A percentile compares a stretch with the other conserved stretches of the same genome.
Evolutionary conservation across 1,284 basidiomycete genomes (phyloP).

Genomic region (Ustilago crameri): DNA sequence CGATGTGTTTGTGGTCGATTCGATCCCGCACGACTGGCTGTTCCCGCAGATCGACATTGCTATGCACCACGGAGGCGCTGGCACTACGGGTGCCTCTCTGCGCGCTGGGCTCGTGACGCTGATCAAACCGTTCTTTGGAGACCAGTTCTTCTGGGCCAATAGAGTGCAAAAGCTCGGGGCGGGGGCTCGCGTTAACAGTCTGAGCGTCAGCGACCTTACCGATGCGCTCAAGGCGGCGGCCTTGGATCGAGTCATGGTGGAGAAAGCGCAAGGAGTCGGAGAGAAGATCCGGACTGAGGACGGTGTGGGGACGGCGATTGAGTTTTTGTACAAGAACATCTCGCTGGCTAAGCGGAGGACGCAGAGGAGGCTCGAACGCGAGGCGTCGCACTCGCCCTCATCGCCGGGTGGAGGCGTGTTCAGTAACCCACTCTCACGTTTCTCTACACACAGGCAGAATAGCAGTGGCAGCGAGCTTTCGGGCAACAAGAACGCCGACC

Average conservation of each 20-base stretch:
- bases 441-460: constrained; percentile 10
- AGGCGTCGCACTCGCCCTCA: constrained; percentile 12
- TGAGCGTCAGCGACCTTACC: constrained; percentile 31
- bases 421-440: constrained; percentile 13
- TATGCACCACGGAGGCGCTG: constrained; percentile 77
- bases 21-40: constrained; percentile 56
- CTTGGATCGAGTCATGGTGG: constrained; percentile 54
- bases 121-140: constrained; percentile 66
- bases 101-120: constrained; percentile 60
- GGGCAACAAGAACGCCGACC: neutral
- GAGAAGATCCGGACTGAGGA: constrained; percentile 58
- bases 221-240: constrained; percentile 50
- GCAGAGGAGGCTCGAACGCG: constrained; percentile 28
- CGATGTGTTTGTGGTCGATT: constrained; percentile 60
- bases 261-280: constrained; percentile 59
- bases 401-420: constrained; percentile 2
- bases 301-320: constrained; percentile 55
- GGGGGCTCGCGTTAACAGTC: constrained; percentile 45
- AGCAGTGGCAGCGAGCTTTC: constrained; percentile 4
- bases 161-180: constrained; percentile 58
- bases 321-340: constrained; percentile 56
- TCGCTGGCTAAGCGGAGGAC: constrained; percentile 31
- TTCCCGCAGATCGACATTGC: constrained; percentile 46
- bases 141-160: constrained; percentile 64
- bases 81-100: constrained; percentile 72